Conservation (phyloP, 2,329 filamentous ascomycete species). For the Calonectria pseudoturangicola region DNA sequence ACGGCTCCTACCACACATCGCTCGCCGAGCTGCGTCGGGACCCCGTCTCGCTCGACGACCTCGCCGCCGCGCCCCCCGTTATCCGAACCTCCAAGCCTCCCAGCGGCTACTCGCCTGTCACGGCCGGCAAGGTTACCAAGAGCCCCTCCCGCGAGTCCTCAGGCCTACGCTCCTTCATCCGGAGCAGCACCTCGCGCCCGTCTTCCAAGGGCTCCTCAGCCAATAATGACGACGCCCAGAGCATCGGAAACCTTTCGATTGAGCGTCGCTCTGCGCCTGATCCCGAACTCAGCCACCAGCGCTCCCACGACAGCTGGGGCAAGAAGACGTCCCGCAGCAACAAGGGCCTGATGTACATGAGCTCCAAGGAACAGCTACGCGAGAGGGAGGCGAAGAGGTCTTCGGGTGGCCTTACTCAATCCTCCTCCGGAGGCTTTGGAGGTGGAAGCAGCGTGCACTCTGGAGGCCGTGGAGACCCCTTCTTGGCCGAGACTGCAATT, state of each 20-base stretch:
- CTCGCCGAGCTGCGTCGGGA: slow-evolving; percentile 70
- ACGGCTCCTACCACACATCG: slow-evolving; percentile 76
- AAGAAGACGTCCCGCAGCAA: slow-evolving; percentile 72
- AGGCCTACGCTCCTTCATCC: slow-evolving; percentile 77
- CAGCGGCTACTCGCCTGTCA: slow-evolving; percentile 81
- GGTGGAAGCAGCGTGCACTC: slow-evolving; percentile 61
- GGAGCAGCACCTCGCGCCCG: slow-evolving; percentile 70
- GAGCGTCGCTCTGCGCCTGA: slow-evolving; percentile 72
- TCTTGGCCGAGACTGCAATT: slow-evolving; percentile 72
- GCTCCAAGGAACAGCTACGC: slow-evolving; percentile 79
- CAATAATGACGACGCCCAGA: slow-evolving; percentile 75
- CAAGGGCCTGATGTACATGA: slow-evolving; percentile 83
- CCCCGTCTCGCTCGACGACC: slow-evolving; percentile 71
- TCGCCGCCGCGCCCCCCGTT: slow-evolving; percentile 80
- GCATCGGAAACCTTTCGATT: slow-evolving; percentile 79
- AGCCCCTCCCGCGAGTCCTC: slow-evolving; percentile 69
- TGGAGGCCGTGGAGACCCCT: slow-evolving; percentile 65
- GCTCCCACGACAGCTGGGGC: slow-evolving; percentile 78
- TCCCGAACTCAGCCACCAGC: slow-evolving; percentile 70
- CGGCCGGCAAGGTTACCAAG: slow-evolving; percentile 68
- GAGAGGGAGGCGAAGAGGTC: slow-evolving; percentile 76
- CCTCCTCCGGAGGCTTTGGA: slow-evolving; percentile 60
- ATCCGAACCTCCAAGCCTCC: slow-evolving; percentile 89
- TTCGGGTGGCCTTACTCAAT: slow-evolving; percentile 48
- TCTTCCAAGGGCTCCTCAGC: slow-evolving; percentile 75